These are phyloP conservation scores for Alternaria sp. DNA, from an alignment of 2,329 filamentous ascomycete genomes.

Conservation along the genomic window DNA sequence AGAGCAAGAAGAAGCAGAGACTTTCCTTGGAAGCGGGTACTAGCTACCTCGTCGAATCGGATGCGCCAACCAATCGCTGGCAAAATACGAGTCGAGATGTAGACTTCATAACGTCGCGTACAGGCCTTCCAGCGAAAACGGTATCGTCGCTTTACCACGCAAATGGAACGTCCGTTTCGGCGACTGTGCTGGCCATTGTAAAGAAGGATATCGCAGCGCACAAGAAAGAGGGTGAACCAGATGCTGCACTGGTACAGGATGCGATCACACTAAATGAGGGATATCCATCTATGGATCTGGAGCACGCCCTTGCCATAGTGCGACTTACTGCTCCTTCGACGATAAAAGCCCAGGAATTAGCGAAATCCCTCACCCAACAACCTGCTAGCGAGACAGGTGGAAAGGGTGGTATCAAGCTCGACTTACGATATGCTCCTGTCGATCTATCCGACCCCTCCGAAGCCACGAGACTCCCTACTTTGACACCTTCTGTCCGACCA, in stretches of 20 bases:
- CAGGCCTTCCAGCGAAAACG: slow-evolving; percentile 53
- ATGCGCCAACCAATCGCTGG: slow-evolving; percentile 61
- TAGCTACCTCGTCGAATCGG: slow-evolving; percentile 33
- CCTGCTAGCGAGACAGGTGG: slow-evolving; percentile 33
- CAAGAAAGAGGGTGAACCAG: slow-evolving; percentile 37
- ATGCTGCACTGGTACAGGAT: slow-evolving; percentile 56
- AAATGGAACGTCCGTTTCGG: slow-evolving; percentile 61
- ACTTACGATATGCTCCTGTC: slow-evolving; percentile 54
- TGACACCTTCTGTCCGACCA: slow-evolving; percentile 38
- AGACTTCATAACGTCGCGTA: slow-evolving; percentile 64
- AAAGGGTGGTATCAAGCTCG: slow-evolving; percentile 55
- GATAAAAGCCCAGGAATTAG: slow-evolving; percentile 65
- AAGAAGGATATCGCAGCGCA: slow-evolving; percentile 54
- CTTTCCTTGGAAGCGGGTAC: slow-evolving; percentile 20
- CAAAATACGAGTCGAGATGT: slow-evolving; percentile 62
- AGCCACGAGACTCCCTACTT: slow-evolving; percentile 33
- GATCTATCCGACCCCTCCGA: slow-evolving; percentile 42
- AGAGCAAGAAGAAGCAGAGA: slow-evolving; percentile 51
- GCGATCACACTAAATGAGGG: slow-evolving; percentile 61
- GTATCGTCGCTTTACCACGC: slow-evolving; percentile 66
- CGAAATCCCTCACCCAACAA: slow-evolving; percentile 57
- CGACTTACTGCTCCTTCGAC: slow-evolving; percentile 64
- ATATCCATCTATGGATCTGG: slow-evolving; percentile 59
- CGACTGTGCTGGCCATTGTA: slow-evolving; percentile 63
- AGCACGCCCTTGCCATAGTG: slow-evolving; percentile 61